These are phyloP conservation scores for Umbellularia californica DNA, from an alignment of 164 flowering plant species.

Conservation along the genomic window DNA sequence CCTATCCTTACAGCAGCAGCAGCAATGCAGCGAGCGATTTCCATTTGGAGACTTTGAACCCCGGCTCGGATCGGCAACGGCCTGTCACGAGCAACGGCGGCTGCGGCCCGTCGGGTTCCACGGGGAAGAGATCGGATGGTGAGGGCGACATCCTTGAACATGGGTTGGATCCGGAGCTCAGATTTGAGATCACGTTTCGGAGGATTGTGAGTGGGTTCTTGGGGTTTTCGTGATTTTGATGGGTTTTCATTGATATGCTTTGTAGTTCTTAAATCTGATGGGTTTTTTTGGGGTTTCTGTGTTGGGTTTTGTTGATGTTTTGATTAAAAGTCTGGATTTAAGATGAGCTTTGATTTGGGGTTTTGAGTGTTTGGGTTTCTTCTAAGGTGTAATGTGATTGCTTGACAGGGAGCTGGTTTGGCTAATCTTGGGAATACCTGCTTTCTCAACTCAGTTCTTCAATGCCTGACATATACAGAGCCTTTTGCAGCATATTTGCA, in stretches of 20 bases:
- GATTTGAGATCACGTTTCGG: slow-evolving; percentile 48
- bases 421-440: slow-evolving; percentile 94
- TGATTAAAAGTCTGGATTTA: neutral
- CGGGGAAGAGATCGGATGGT: slow-evolving; percentile 33
- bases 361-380: neutral
- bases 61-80: slow-evolving; percentile 21
- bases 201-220: slow-evolving; percentile 58
- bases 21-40: slow-evolving; percentile 35
- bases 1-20: slow-evolving; percentile 16
- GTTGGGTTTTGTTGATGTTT: neutral
- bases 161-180: slow-evolving; percentile 70
- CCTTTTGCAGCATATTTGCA: slow-evolving; percentile 92
- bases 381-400: slow-evolving; percentile 5
- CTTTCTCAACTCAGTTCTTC: slow-evolving; percentile 94
- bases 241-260: neutral
- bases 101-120: neutral
- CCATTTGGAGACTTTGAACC: slow-evolving; percentile 64
- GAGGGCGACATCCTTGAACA: slow-evolving; percentile 27
- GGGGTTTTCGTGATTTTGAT: neutral
- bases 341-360: neutral
- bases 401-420: slow-evolving; percentile 90
- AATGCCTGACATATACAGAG: slow-evolving; percentile 93
- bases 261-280: neutral
- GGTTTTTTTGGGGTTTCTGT: neutral
- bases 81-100: neutral